Conservation (phyloP, 2,329 filamentous ascomycete genomes). For the Phialophora macrospora region DNA sequence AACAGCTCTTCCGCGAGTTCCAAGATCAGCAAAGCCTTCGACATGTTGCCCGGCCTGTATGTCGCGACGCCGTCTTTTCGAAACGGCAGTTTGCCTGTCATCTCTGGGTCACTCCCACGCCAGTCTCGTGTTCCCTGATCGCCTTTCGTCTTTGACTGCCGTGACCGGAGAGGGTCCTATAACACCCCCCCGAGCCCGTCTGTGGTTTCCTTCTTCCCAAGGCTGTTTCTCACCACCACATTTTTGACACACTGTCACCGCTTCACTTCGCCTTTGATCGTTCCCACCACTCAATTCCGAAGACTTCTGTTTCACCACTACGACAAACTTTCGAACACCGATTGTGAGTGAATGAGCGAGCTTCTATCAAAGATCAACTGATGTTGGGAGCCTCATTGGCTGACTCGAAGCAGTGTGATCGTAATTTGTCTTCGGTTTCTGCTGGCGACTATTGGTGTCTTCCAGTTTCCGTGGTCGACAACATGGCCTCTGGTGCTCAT, state of each 20-base stretch:
- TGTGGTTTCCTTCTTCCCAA: slow-evolving; percentile 12
- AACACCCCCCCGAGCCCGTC: slow-evolving; percentile 22
- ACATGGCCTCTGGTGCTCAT: slow-evolving; percentile 31
- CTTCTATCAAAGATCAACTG: slow-evolving; percentile 14
- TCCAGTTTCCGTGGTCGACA: slow-evolving; percentile 16
- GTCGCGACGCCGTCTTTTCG: slow-evolving; percentile 9
- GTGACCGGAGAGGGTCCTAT: slow-evolving; percentile 17
- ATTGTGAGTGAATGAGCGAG: slow-evolving; percentile 23
- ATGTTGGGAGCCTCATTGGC: slow-evolving; percentile 15
- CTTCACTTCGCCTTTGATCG: slow-evolving; percentile 16
- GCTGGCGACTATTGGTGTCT: slow-evolving; percentile 10
- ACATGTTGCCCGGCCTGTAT: slow-evolving; percentile 20
- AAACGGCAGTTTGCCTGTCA: slow-evolving; percentile 19
- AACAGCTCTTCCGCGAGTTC: slow-evolving; percentile 1
- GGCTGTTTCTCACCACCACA: slow-evolving; percentile 15
- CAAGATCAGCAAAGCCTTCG: slow-evolving; percentile 24
- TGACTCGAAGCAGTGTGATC: slow-evolving; percentile 21
- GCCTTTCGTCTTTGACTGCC: slow-evolving; percentile 1
- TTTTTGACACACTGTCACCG: slow-evolving; percentile 16
- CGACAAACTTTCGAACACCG: slow-evolving; percentile 12
- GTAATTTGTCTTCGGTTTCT: not conserved
- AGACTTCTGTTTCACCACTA: slow-evolving; percentile 18
- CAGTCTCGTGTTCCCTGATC: slow-evolving; percentile 7
- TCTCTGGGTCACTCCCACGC: slow-evolving; percentile 14
- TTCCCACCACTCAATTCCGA: slow-evolving; percentile 6